Evolutionary conservation across 2,329 filamentous ascomycete genomes (phyloP).

Genomic region (Truncatella angustata): DNA sequence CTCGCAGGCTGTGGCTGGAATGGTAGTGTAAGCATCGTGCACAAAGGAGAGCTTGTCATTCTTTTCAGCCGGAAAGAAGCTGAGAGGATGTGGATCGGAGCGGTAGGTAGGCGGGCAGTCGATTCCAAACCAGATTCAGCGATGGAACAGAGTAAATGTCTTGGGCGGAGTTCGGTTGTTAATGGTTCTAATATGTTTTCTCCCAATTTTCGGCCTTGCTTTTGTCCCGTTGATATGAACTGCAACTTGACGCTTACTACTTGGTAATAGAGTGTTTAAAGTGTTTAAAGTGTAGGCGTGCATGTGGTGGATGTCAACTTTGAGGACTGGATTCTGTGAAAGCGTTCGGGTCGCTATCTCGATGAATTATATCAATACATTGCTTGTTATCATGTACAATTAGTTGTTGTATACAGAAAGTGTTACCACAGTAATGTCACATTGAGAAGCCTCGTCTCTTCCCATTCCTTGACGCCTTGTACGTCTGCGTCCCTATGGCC

Average conservation of each 20-base stretch:
- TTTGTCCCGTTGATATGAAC: not conserved
- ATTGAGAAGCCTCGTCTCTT: constrained; percentile 26
- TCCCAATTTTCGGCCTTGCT: constrained; percentile 9
- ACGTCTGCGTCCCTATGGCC: constrained; percentile 9
- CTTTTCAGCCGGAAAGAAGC: constrained; percentile 8
- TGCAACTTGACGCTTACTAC: too few relatives aligned
- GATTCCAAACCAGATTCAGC: constrained; percentile 1
- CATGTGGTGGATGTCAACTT: too few relatives aligned
- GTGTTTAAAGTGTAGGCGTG: too few relatives aligned
- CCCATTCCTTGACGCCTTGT: constrained; percentile 18
- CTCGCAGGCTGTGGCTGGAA: not conserved
- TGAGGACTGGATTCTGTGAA: too few relatives aligned
- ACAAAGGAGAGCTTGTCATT: not conserved
- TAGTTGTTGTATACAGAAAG: too few relatives aligned
- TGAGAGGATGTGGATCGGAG: constrained; percentile 14
- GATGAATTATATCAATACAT: too few relatives aligned
- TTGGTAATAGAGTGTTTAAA: too few relatives aligned
- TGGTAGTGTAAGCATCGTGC: not conserved
- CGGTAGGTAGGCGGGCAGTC: constrained; percentile 16
- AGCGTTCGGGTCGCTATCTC: too few relatives aligned
- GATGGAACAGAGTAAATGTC: constrained; percentile 35
- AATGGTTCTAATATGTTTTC: constrained; percentile 39
- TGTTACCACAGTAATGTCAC: constrained; percentile 26
- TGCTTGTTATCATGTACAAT: too few relatives aligned
- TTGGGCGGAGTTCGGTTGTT: constrained; percentile 47